Percentiles rank a stretch among this genome's conserved stretches.
Evolutionary conservation across 2,329 filamentous ascomycete species (phyloP).

Genomic region (Trichoderma gracile): DNA sequence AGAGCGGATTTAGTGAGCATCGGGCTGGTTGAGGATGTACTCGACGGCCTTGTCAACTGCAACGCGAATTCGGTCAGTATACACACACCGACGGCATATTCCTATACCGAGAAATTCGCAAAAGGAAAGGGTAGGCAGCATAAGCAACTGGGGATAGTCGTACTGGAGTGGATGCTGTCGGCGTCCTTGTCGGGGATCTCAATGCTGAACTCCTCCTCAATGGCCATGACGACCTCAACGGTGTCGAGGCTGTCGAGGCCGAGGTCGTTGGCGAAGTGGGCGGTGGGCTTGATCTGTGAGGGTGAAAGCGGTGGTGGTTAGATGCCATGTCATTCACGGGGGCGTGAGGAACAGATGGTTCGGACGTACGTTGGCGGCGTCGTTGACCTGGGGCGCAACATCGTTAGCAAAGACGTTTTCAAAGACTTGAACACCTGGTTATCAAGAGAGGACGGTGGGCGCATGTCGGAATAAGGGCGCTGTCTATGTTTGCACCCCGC

Average conservation of each 20-base stretch:
- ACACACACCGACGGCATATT: too few relatives aligned
- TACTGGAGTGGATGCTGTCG: slow-evolving; percentile 91
- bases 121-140: too few relatives aligned
- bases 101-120: too few relatives aligned
- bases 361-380: slow-evolving; percentile 59
- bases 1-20: slow-evolving; percentile 64
- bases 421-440: neutral
- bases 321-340: neutral
- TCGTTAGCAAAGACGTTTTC: slow-evolving; percentile 30
- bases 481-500: slow-evolving; percentile 10
- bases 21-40: slow-evolving; percentile 90
- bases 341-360: neutral
- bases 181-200: slow-evolving; percentile 98
- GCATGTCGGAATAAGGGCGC: neutral
- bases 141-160: slow-evolving; percentile 40
- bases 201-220: slow-evolving; percentile 92
- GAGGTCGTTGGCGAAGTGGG: slow-evolving; percentile 97
- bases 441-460: too few relatives aligned
- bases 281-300: slow-evolving; percentile 71
- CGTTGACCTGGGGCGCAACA: slow-evolving; percentile 56
- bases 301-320: neutral
- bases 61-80: slow-evolving; percentile 11
- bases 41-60: slow-evolving; percentile 90
- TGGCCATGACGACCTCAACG: slow-evolving; percentile 99
- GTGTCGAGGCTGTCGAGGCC: slow-evolving; percentile 97